Base-by-base conservation (phyloP, 208 protist species). In the Leishmania major region DNA sequence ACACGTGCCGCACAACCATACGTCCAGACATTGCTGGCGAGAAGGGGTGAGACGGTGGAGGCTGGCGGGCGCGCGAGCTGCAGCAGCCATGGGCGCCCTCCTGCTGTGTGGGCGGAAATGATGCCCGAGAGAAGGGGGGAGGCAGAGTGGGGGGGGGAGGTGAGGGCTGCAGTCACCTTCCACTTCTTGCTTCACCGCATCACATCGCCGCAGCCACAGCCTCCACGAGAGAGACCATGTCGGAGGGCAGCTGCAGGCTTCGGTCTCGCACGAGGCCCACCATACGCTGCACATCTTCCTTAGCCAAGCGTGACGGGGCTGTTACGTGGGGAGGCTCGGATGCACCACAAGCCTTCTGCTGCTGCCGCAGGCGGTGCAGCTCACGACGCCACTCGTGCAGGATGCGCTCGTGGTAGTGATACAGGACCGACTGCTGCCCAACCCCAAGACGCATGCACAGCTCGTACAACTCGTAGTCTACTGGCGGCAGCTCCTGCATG, bases 381-480 rank as follows among this genome's bases (percentile, higher is more conserved):
- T 92, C 92, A 10, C 76, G 80, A 40, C 88, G 83, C 92, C 92
- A 97, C 69, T 92, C 92, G 10, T 83, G 78, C 71, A 96, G 64
- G 19, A 97, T 94, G 67, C 94, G 90, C 43, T 91, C 88, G 80
- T 96, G 92, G 80, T 93, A 95, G 81, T 93, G 84, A 62, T 93
- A 94, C 49, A 96, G 82, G 10, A 88, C 89, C 13, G 83, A 72
- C 13, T 83, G 57, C 57, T 78, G 79, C 25, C 89, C 89, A 10
- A 97, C 74, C 25, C 92, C 90, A 13, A 96, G 88, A 17, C 90
- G 90, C 55, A 94, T 78, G 73, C 87, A 93, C 49, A 94, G 81
- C 49, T 95, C 90, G 67, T 93, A 92, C 28, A 97, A 84, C 75
- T 96, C 91, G 80, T 97, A 97, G 84, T 97, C 92, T 59, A 97